Percentiles rank a stretch among this genome's conserved stretches.
phyloP scores from a whole-genome alignment of 108 stramenopile species.

The Cyclotella kingstonii region DNA sequence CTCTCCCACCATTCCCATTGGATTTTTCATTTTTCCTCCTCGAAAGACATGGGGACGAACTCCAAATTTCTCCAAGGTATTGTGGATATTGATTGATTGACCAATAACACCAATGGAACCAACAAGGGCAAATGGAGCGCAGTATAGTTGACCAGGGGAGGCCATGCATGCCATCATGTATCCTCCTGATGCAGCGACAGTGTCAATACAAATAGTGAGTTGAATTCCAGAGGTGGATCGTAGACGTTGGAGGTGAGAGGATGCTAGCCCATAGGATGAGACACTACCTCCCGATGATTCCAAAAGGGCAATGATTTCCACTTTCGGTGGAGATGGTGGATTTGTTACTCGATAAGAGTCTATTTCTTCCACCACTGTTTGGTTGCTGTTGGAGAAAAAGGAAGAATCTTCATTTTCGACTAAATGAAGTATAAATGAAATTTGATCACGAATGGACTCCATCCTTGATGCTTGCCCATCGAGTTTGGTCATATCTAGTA shows the following conservation, averaged over 20 bases:
- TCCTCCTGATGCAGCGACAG: slow-evolving; percentile 66
- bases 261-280: slow-evolving; percentile 69
- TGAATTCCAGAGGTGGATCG: slow-evolving; percentile 59
- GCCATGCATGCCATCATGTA: slow-evolving; percentile 83
- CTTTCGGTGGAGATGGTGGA: background rate
- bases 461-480: slow-evolving; percentile 51
- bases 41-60: slow-evolving; percentile 65
- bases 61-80: slow-evolving; percentile 63
- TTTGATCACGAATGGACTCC: slow-evolving; percentile 66
- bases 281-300: slow-evolving; percentile 81
- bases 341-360: background rate
- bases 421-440: slow-evolving; percentile 60
- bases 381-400: background rate
- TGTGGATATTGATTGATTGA: slow-evolving; percentile 66
- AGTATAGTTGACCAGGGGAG: slow-evolving; percentile 64
- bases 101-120: slow-evolving; percentile 82
- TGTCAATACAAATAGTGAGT: slow-evolving; percentile 75
- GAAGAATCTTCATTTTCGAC: slow-evolving; percentile 15
- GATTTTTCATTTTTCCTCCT: slow-evolving; percentile 77
- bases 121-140: slow-evolving; percentile 79
- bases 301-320: slow-evolving; percentile 71
- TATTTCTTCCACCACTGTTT: background rate
- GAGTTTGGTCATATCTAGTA: slow-evolving; percentile 69
- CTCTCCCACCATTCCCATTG: slow-evolving; percentile 72
- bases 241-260: slow-evolving; percentile 65